Conservation (phyloP, 495 filamentous ascomycete genomes). For the Poronia punctata region DNA sequence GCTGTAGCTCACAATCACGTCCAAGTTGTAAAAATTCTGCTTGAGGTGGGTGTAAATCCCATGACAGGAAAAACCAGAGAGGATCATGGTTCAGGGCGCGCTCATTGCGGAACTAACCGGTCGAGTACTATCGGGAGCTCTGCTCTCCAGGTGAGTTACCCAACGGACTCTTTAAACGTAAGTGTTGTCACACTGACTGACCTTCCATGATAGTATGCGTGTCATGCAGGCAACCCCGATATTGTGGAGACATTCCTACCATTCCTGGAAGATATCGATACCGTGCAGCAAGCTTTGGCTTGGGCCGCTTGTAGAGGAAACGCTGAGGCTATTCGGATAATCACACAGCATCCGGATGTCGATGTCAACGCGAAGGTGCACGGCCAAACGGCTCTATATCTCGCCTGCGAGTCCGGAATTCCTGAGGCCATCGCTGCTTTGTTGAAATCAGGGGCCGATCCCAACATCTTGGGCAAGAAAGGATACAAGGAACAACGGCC, state of each 20-base stretch:
- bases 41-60: constrained; percentile 23
- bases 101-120: too few relatives aligned
- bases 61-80: constrained; percentile 22
- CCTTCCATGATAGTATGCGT: constrained; percentile 17
- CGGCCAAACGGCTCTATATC: constrained; percentile 20
- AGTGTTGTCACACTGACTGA: not conserved
- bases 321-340: constrained; percentile 8
- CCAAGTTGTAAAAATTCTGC: constrained; percentile 16
- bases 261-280: constrained; percentile 7
- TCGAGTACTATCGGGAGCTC: constrained; percentile 5
- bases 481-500: too few relatives aligned
- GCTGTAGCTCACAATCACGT: constrained; percentile 15
- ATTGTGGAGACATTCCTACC: constrained; percentile 20
- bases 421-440: constrained; percentile 4
- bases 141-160: constrained; percentile 6
- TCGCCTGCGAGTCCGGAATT: constrained; percentile 7
- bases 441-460: constrained; percentile 9
- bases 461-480: too few relatives aligned
- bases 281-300: constrained; percentile 12
- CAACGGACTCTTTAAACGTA: too few relatives aligned
- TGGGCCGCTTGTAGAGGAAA: constrained; percentile 16
- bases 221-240: constrained; percentile 16
- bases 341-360: constrained; percentile 11
- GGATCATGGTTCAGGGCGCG: constrained; percentile 7
- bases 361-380: not conserved